Percentiles rank a stretch among this genome's conserved stretches.
Conservation (phyloP, 2,329 filamentous ascomycete species). For the Tolypocladium pustulatum region DNA sequence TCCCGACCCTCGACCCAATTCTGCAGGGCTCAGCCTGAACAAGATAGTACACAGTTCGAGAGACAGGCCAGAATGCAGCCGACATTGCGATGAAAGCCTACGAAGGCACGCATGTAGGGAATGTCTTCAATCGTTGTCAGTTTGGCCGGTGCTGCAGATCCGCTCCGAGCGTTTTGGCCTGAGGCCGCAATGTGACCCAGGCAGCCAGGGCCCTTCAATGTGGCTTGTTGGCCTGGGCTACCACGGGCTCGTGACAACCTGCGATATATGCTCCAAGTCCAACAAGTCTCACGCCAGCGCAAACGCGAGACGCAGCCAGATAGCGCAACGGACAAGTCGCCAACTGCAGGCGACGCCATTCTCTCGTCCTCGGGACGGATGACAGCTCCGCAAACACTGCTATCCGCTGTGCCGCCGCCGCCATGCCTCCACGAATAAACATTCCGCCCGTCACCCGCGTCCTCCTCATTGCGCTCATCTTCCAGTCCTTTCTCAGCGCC, state of each 20-base stretch:
- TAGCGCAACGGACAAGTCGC: neutral
- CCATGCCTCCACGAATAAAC: conserved; percentile 76
- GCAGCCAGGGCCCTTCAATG: neutral
- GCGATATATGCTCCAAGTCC: neutral
- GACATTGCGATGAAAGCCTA: too few relatives aligned
- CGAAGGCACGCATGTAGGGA: too few relatives aligned
- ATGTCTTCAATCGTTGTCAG: neutral
- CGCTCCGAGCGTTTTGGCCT: neutral
- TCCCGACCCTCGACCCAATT: neutral
- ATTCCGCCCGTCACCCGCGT: conserved; percentile 84
- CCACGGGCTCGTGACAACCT: neutral
- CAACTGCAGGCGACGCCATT: neutral
- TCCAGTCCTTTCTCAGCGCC: conserved; percentile 75
- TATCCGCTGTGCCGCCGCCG: conserved; percentile 17
- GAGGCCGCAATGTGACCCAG: neutral
- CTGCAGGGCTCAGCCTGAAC: neutral
- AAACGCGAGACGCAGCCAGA: neutral
- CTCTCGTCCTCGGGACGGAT: neutral
- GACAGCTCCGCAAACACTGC: neutral
- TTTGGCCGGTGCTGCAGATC: neutral
- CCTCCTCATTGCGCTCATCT: conserved; percentile 62
- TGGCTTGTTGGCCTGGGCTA: neutral
- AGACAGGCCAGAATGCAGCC: neutral
- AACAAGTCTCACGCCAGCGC: neutral
- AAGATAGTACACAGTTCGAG: too few relatives aligned